Percentiles rank a stretch among this genome's conserved stretches.
phyloP scores from a whole-genome alignment of 2,329 filamentous ascomycete species.

The Fusarium ramigenum region DNA sequence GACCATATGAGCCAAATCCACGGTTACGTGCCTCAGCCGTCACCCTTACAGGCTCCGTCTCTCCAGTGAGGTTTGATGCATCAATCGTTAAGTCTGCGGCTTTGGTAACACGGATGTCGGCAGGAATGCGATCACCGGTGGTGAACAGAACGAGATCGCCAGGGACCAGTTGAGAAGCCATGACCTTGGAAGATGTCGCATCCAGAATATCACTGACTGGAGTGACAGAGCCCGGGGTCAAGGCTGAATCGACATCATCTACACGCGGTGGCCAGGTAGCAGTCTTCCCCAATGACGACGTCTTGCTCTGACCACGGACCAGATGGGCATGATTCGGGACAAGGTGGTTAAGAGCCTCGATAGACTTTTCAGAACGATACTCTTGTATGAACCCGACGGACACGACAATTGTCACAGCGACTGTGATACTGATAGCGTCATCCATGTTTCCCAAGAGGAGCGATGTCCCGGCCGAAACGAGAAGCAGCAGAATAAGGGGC shows the following conservation, averaged over 20 bases:
- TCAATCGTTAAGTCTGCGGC: constrained; percentile 92
- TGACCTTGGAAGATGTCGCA: constrained; percentile 82
- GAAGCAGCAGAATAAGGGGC: constrained; percentile 89
- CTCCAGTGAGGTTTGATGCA: constrained; percentile 94
- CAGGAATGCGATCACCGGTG: constrained; percentile 94
- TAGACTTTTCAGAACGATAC: constrained; percentile 95
- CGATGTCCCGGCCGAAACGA: constrained; percentile 88
- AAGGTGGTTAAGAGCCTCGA: constrained; percentile 91
- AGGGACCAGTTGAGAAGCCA: constrained; percentile 86
- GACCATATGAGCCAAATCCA: constrained; percentile 41
- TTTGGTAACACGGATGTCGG: constrained; percentile 92
- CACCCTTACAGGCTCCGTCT: constrained; percentile 92
- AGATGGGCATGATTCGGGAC: constrained; percentile 96
- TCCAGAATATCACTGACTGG: constrained; percentile 73
- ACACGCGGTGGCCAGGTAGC: constrained; percentile 60
- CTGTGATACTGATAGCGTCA: constrained; percentile 93
- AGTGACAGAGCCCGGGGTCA: constrained; percentile 60
- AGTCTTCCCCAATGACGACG: constrained; percentile 46
- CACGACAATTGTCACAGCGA: constrained; percentile 96
- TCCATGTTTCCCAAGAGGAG: constrained; percentile 92
- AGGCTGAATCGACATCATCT: constrained; percentile 56
- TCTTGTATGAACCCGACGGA: constrained; percentile 97
- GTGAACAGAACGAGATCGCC: constrained; percentile 94
- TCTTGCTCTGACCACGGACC: constrained; percentile 69
- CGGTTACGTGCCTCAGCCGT: constrained; percentile 66